A percentile compares a stretch with the other conserved stretches of the same genome.
These are phyloP conservation scores for Yamadazyma dendronema DNA, from an alignment of 1,139 yeast species.

Conservation along the genomic window DNA sequence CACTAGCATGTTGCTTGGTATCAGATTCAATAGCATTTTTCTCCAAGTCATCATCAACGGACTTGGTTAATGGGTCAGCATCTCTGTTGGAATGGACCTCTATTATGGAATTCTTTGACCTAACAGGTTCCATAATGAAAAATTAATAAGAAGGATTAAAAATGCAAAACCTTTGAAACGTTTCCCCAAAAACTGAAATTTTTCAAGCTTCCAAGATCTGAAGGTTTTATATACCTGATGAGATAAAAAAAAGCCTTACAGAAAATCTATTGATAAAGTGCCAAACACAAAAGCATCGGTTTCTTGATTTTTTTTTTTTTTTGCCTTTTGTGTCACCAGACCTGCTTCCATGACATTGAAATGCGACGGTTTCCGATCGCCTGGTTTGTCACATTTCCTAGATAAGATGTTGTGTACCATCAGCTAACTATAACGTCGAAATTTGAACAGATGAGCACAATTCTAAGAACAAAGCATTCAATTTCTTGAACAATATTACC, in stretches of 20 bases:
- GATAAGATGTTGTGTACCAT: neutral
- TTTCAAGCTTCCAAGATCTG: neutral
- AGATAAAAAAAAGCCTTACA: conserved; percentile 3
- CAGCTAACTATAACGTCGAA: no score
- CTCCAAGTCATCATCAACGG: conserved; percentile 10
- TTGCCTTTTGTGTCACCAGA: neutral
- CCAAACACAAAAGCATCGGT: neutral
- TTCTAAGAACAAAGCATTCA: no score
- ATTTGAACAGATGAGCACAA: no score
- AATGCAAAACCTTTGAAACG: no score
- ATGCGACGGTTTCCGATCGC: neutral
- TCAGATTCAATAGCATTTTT: conserved; percentile 7
- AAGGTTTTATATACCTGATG: neutral
- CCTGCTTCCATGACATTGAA: neutral
- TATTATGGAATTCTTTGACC: conserved; percentile 12
- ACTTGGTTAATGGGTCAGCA: neutral
- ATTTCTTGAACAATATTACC: no score
- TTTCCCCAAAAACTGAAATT: no score
- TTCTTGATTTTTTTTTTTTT: neutral
- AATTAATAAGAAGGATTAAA: no score
- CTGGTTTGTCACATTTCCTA: neutral
- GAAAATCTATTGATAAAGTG: conserved; percentile 1
- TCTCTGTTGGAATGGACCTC: conserved; percentile 4
- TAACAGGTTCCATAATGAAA: conserved; percentile 14
- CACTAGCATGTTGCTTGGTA: conserved; percentile 7